Evolutionary conservation across 768 basidiomycete genomes (phyloP).

Genomic region (Naganishia friedmannii): DNA sequence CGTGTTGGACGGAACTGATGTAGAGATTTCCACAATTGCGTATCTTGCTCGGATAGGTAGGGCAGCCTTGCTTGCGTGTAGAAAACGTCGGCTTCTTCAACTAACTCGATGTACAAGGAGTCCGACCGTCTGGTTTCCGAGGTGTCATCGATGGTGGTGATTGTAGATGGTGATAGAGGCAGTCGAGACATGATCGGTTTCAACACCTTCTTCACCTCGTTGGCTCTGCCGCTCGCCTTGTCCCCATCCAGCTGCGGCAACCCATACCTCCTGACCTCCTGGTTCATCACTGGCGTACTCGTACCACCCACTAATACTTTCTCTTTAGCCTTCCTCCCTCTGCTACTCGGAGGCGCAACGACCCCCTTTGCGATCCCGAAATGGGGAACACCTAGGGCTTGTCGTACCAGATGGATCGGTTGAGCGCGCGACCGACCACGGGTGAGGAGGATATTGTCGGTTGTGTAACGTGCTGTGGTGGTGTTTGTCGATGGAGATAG

Average conservation of each 20-base stretch:
- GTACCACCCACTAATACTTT: not conserved
- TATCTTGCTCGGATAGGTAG: not conserved
- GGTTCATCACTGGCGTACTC: not conserved
- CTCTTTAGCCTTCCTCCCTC: not conserved
- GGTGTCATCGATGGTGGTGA: no score
- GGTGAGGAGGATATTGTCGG: not conserved
- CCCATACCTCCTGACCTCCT: not conserved
- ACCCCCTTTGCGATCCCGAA: not conserved
- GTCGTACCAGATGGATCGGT: conserved; percentile 14
- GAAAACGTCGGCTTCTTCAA: not conserved
- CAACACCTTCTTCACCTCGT: no score
- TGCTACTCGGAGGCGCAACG: not conserved
- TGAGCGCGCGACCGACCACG: not conserved
- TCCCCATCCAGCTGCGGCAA: not conserved
- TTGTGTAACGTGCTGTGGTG: not conserved
- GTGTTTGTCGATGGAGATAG: not conserved
- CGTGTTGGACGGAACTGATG: conserved; percentile 8
- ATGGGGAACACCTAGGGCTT: conserved; percentile 1
- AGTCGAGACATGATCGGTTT: not conserved
- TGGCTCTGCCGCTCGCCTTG: not conserved
- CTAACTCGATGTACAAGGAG: not conserved
- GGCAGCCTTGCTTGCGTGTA: conserved; percentile 19
- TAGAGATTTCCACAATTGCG: not conserved
- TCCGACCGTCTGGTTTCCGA: not conserved
- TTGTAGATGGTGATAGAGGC: not conserved